Percentiles rank a stretch among this genome's conserved stretches.
Conservation (phyloP, 169 alveolate species). For the Babesia divergens region DNA sequence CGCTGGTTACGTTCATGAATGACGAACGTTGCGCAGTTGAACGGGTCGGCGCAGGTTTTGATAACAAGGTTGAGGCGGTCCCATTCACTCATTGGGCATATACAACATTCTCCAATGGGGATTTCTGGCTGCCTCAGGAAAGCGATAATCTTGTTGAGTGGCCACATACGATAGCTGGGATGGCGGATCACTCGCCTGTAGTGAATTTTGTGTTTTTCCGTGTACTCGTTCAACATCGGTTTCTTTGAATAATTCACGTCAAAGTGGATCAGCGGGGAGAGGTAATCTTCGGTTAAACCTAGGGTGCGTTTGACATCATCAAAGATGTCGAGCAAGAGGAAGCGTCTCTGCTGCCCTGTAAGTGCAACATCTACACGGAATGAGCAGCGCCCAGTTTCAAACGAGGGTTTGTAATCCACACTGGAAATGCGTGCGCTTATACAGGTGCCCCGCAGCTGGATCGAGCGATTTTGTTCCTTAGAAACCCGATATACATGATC, state of each 20-base stretch:
- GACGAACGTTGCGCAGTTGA: conserved; percentile 70
- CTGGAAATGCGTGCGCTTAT: conserved; percentile 52
- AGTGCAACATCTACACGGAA: conserved; percentile 55
- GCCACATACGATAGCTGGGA: conserved; percentile 66
- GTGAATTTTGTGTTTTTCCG: conserved; percentile 48
- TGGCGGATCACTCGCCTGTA: conserved; percentile 59
- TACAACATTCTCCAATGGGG: conserved; percentile 74
- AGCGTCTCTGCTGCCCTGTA: conserved; percentile 55
- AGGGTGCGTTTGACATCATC: conserved; percentile 4
- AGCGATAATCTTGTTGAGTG: conserved; percentile 47
- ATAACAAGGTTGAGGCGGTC: conserved; percentile 70
- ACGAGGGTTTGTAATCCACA: conserved; percentile 48
- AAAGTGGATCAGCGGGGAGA: conserved; percentile 54
- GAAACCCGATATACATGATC: conserved; percentile 55
- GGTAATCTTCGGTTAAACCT: conserved; percentile 20
- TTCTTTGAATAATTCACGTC: conserved; percentile 56
- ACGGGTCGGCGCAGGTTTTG: conserved; percentile 76
- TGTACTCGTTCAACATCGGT: conserved; percentile 18
- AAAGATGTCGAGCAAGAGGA: conserved; percentile 26
- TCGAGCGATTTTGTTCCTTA: conserved; percentile 19
- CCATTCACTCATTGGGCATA: conserved; percentile 73
- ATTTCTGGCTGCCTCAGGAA: conserved; percentile 56
- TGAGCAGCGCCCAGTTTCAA: conserved; percentile 33
- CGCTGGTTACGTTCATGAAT: conserved; percentile 72
- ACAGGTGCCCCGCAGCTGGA: conserved; percentile 49